Evolutionary conservation across 2,329 filamentous ascomycete genomes (phyloP).

Genomic region (Calonectria pteridis): DNA sequence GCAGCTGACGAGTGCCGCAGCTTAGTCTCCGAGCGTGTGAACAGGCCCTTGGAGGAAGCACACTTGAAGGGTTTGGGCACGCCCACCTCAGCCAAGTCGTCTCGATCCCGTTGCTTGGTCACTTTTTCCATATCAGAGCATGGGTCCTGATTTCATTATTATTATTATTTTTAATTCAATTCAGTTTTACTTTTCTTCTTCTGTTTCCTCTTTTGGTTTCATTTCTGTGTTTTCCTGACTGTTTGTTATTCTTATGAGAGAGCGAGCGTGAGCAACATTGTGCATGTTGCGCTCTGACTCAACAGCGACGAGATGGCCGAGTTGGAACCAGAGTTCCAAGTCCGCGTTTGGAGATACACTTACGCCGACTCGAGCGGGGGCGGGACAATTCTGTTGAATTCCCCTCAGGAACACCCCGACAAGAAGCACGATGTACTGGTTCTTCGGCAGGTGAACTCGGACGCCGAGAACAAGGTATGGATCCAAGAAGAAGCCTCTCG

Average conservation of each 20-base stretch:
- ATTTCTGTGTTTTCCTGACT: background rate
- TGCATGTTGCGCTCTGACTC: background rate
- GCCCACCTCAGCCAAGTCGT: background rate
- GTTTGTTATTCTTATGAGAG: background rate
- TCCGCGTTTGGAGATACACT: constrained; percentile 33
- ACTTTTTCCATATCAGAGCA: background rate
- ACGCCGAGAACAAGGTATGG: constrained; percentile 33
- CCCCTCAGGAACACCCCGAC: constrained; percentile 23
- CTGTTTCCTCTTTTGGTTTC: background rate
- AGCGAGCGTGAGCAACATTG: background rate
- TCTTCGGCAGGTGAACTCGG: constrained; percentile 32
- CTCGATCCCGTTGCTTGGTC: background rate
- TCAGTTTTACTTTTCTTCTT: background rate
- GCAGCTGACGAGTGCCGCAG: background rate
- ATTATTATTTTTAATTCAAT: background rate
- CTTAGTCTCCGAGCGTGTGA: background rate
- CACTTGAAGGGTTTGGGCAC: background rate
- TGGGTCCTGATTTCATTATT: background rate
- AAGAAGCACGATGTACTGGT: constrained; percentile 12
- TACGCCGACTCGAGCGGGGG: constrained; percentile 19
- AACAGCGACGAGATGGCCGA: constrained; percentile 26
- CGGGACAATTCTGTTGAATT: constrained; percentile 27
- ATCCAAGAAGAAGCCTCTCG: constrained; percentile 17
- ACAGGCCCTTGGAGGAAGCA: background rate
- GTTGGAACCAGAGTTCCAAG: constrained; percentile 26